Evolutionary conservation across 352 stramenopile genomes (phyloP), one percentile per base, ranked within the genome.

Genomic region (Phytophthora citrophthora): DNA sequence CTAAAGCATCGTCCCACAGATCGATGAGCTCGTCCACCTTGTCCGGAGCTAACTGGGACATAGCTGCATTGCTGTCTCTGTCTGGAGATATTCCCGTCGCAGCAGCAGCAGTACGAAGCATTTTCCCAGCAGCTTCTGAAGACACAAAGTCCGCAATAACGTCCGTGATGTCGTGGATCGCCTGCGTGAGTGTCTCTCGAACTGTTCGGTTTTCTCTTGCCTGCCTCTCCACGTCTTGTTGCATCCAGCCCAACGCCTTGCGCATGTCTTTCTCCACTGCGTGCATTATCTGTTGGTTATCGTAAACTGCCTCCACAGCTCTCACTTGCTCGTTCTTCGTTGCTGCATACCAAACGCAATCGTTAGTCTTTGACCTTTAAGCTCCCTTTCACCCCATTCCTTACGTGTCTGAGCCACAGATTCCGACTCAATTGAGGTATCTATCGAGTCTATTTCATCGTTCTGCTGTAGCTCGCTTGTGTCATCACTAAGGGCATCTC

Each of bases 231-330:
- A 71, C 68, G 23, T 85, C 73, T 29, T 40, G 70, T 47, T 85
- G 73, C 62, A 85, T 82, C 73, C 73, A 81, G 9, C 67, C 48
- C 7, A 85, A 58, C 13, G 73, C 76, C 47, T 67, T 71, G 13
- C 50, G 49, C 15, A 66, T 70, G 6, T 76, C 69, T 2, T 29
- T 53, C 8, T 78, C 49, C n/a, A 75, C 52, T 8, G 39, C 34
- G 9, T 50, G 27, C 5, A 0, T 39, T 6, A 5, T 29, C 31
- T 40, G 12, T 46, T 36, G 1, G 41, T 44, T 15, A 34, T 62
- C 29, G 10, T 54, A 10, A 2, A 58, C 20, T 12, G 32, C 23
- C 5, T 60, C 39, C 36, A 16, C 53, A 36, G 6, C 16, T 36
- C 38, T 39, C 5, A 38, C 6, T 16, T 62, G n/a, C 16, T 41